Conservation (phyloP, 176 grass and related monocot species). For the maize (Zea mays) region DNA sequence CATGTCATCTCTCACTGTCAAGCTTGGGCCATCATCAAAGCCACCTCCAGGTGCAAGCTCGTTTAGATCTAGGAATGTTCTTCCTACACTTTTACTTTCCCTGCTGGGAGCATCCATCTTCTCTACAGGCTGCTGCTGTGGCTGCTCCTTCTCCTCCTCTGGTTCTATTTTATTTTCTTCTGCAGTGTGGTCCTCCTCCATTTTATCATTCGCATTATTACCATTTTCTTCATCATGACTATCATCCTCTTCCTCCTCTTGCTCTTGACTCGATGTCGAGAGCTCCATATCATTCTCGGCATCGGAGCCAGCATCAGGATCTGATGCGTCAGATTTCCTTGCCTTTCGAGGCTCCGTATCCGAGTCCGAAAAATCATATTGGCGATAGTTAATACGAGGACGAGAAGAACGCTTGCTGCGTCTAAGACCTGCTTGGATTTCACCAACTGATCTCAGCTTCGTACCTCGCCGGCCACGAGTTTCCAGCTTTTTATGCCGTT, state of each 20-base stretch:
- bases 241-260: slow-evolving; percentile 67
- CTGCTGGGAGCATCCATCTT: slow-evolving; percentile 52
- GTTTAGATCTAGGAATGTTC: slow-evolving; percentile 95
- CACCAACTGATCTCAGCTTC: slow-evolving; percentile 78
- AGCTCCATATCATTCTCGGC: slow-evolving; percentile 63
- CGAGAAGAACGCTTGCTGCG: slow-evolving; percentile 88
- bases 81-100: slow-evolving; percentile 54
- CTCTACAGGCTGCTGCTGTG: slow-evolving; percentile 42
- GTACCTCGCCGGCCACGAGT: slow-evolving; percentile 53
- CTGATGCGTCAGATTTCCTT: slow-evolving; percentile 71
- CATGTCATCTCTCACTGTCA: slow-evolving; percentile 72
- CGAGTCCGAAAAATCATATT: slow-evolving; percentile 86
- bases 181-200: slow-evolving; percentile 44
- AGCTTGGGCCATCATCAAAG: slow-evolving; percentile 77
- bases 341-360: slow-evolving; percentile 63
- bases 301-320: slow-evolving; percentile 61
- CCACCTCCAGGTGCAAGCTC: slow-evolving; percentile 88
- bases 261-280: slow-evolving; percentile 82
- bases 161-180: slow-evolving; percentile 51
- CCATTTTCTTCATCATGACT: slow-evolving; percentile 47
- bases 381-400: slow-evolving; percentile 69
- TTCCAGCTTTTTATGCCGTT: slow-evolving; percentile 55
- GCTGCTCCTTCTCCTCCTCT: slow-evolving; percentile 36
- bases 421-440: slow-evolving; percentile 80
- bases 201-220: slow-evolving; percentile 49